Evolutionary conservation across 2,329 filamentous ascomycete genomes (phyloP), one percentile per base, ranked within the genome.

Genomic region (Zymoseptoria passerinii): DNA sequence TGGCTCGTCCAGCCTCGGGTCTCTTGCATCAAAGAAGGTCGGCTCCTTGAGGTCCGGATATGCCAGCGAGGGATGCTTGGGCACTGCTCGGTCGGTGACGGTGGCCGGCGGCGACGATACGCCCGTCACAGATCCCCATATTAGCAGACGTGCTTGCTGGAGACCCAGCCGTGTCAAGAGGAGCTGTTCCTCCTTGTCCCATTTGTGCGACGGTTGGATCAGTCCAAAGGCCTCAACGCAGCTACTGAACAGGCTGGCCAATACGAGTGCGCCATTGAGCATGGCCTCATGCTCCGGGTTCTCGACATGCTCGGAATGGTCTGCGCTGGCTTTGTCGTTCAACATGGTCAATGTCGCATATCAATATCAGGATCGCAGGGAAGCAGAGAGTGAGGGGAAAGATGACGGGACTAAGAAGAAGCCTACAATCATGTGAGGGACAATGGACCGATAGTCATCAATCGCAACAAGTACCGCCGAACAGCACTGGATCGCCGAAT

Each of bases 211-310:
- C 0, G 75, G 73, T 57, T 77, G 73, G 57, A 79, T 75, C 27
- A 76, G 70, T 44, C 75, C 75, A 67, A 78, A 78, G 23, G 74
- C 75, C 63, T 78, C 77, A 50, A 78, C 76, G 59, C 76, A 78
- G 51, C 73, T 74, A 65, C 75, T 76, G 72, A 78, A 78, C 29
- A 77, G 72, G 28, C 68, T 73, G 23, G 76, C 75, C 10, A 79
- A 72, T 6, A 73, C 72, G 53, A 75, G 67, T 48, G 76, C 75
- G 55, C 74, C 72, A 28, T 68, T 68, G 35, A 78, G 71, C 9
- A 65, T 59, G 28, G 61, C 67, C 61, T 71, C 70, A 51, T 71
- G 66, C 48, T 67, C 61, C 23, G 64, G 61, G 35, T 63, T 61
- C 57, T 63, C 53, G 54, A 62, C 44, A 27, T 61, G 51, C 54